phyloP scores from a whole-genome alignment of 257 asterid genomes.

The Ilex asprella region DNA sequence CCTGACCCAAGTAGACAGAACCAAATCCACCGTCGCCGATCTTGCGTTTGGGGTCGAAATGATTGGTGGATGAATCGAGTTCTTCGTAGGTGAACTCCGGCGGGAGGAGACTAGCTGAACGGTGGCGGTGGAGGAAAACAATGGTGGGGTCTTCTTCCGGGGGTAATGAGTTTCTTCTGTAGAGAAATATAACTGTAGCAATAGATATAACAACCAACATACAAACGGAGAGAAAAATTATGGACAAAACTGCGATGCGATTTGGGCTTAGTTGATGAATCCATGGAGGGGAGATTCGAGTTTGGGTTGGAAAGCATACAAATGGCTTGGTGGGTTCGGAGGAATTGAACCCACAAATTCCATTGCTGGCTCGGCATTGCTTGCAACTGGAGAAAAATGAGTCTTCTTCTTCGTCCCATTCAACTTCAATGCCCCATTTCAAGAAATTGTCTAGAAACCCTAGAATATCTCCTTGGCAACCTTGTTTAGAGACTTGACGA shows the following conservation, averaged over 20 bases:
- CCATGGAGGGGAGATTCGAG: constrained; percentile 12
- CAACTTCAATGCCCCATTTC: constrained; percentile 60
- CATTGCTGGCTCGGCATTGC: constrained; percentile 42
- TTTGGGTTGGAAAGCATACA: constrained; percentile 41
- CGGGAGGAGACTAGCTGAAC: constrained; percentile 78
- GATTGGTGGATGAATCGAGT: constrained; percentile 66
- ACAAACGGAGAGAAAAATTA: constrained; percentile 40
- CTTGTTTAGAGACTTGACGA: constrained; percentile 50
- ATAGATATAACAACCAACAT: constrained; percentile 40
- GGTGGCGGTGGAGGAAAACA: constrained; percentile 73
- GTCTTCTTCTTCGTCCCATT: constrained; percentile 75
- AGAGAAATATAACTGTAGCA: constrained; percentile 38
- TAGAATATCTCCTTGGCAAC: constrained; percentile 70
- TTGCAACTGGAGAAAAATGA: constrained; percentile 56
- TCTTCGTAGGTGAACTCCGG: constrained; percentile 87
- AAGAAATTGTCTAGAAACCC: constrained; percentile 61
- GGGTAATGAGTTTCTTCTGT: constrained; percentile 20
- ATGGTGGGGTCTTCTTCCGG: constrained; percentile 73
- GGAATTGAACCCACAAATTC: constrained; percentile 75
- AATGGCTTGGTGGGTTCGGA: constrained; percentile 47
- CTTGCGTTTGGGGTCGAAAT: constrained; percentile 71
- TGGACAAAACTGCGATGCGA: constrained; percentile 33
- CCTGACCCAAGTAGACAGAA: constrained; percentile 78
- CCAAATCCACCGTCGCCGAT: constrained; percentile 97
- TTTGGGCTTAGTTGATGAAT: constrained; percentile 37